phyloP scores from a whole-genome alignment of 2,329 filamentous ascomycete genomes.

The Botrytis fragariae region DNA sequence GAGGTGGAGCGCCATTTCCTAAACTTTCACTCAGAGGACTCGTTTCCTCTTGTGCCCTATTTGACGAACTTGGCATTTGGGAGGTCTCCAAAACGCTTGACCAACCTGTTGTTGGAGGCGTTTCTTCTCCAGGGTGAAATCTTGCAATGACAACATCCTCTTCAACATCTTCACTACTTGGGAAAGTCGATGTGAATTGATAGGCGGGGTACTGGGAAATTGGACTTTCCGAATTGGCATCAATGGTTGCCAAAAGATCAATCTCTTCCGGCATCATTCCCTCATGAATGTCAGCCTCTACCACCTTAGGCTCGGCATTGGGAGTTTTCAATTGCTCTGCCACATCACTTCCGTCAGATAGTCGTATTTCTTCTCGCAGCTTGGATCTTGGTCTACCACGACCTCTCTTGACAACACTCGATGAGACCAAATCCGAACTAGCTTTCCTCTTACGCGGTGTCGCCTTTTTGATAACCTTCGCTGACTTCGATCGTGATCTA shows the following conservation, averaged over 20 bases:
- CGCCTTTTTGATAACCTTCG: slow-evolving; percentile 28
- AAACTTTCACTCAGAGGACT: background rate
- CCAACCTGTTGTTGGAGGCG: slow-evolving; percentile 31
- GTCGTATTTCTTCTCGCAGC: slow-evolving; percentile 17
- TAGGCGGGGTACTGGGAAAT: slow-evolving; percentile 29
- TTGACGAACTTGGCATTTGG: slow-evolving; percentile 3
- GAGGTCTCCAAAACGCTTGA: slow-evolving; percentile 32
- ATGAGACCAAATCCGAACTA: background rate
- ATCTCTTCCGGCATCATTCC: slow-evolving; percentile 20
- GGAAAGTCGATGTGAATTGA: slow-evolving; percentile 26
- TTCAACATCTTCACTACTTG: slow-evolving; percentile 17
- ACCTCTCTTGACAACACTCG: slow-evolving; percentile 17
- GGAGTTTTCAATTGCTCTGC: slow-evolving; percentile 26
- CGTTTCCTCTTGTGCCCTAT: background rate
- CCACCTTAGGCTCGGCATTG: slow-evolving; percentile 25
- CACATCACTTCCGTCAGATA: slow-evolving; percentile 28
- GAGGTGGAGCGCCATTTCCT: background rate
- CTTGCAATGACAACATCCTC: slow-evolving; percentile 33
- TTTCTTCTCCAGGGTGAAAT: slow-evolving; percentile 32
- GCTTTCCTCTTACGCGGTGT: slow-evolving; percentile 24
- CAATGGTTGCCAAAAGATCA: slow-evolving; percentile 15
- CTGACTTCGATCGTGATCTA: slow-evolving; percentile 33
- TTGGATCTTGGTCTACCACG: slow-evolving; percentile 20
- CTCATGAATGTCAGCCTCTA: slow-evolving; percentile 21
- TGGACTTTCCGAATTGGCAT: slow-evolving; percentile 9